Evolutionary conservation across 495 filamentous ascomycete genomes (phyloP).

Genomic region (Entonaema liquescens): DNA sequence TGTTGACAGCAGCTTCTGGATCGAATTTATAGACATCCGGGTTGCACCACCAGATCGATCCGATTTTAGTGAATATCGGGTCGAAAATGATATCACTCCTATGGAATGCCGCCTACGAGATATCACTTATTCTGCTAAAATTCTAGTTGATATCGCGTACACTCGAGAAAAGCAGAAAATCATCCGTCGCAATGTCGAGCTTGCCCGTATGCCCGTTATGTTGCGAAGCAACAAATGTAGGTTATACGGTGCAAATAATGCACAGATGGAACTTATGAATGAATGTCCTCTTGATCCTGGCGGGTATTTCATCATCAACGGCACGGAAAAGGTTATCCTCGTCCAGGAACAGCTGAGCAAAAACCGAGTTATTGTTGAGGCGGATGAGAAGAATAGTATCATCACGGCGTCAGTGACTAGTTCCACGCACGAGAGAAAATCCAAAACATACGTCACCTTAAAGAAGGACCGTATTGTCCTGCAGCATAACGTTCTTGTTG

Average conservation of each 20-base stretch:
- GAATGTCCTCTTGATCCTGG: slow-evolving; percentile 97
- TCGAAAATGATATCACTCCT: slow-evolving; percentile 74
- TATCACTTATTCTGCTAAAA: slow-evolving; percentile 92
- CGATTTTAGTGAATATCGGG: slow-evolving; percentile 70
- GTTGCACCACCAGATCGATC: slow-evolving; percentile 79
- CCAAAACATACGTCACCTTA: slow-evolving; percentile 91
- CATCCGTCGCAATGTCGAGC: slow-evolving; percentile 72
- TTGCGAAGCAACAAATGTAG: slow-evolving; percentile 93
- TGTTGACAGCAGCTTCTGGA: slow-evolving; percentile 84
- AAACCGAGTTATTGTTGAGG: slow-evolving; percentile 97
- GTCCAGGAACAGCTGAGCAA: slow-evolving; percentile 99
- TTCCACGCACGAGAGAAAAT: slow-evolving; percentile 96
- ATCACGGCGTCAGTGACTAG: slow-evolving; percentile 98
- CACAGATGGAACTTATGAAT: slow-evolving; percentile 84
- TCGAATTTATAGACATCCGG: slow-evolving; percentile 89
- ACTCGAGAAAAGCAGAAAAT: slow-evolving; percentile 77
- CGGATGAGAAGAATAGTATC: slow-evolving; percentile 85
- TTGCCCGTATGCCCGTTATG: slow-evolving; percentile 96
- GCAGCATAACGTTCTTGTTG: slow-evolving; percentile 90
- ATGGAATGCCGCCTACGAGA: slow-evolving; percentile 96
- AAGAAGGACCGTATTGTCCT: slow-evolving; percentile 92
- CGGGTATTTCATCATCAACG: slow-evolving; percentile 90
- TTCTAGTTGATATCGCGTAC: slow-evolving; percentile 89
- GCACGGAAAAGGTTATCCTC: slow-evolving; percentile 95
- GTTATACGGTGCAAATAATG: slow-evolving; percentile 78